Base-by-base conservation (phyloP, 78 protist species). In the Anaeramoeba flamelloides region DNA sequence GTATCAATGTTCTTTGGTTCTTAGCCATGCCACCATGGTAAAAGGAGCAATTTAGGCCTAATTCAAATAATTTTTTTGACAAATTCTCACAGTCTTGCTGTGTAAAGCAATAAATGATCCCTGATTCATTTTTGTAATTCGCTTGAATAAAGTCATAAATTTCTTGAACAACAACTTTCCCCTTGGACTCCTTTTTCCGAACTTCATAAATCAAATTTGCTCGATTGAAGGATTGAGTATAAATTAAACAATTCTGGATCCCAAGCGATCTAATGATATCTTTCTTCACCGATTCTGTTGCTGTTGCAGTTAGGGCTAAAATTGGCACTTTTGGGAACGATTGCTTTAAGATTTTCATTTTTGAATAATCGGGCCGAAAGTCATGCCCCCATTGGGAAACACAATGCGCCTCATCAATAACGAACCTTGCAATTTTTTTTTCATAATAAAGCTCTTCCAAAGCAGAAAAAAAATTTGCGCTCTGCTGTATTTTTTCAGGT, bases 71-170 rank as follows among this genome's bases (percentile, higher is more conserved):
- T 1, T 36, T n/a, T 0, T 22, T 77, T 3, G 95, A 84, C n/a
- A 88, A 78, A 3, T 2, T 65, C 74, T 90, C 97, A 40, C 92
- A 84, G 40, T 95, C 97, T 0, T 34, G 31, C 17, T 80, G 81
- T 0, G 90, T 76, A 33, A 92, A 39, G 85, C 98, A 91, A 83
- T 96, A 96, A 30, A 96, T 85, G 1, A 96, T 95, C 53, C 98
- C 99, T 40, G 90, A 77, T 33, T 82, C 38, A 30, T 82, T 65
- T 0, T n/a, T 65, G 86, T 83, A 87, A 26, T 31, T 38, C 2
- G 2, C 1, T 1, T 36, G 4, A 77, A 87, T 37, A 37, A 84
- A 4, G 40, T 0, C 2, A 36, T 30, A 78, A 40, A 80, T 1
- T 39, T 2, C 39, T 53, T 2, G 39, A 64, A 17, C 77, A 31